Percentiles rank a stretch among this genome's conserved stretches.
phyloP scores from a whole-genome alignment of 805 yeast genomes.

The Lipomyces spencermartinsiae region DNA sequence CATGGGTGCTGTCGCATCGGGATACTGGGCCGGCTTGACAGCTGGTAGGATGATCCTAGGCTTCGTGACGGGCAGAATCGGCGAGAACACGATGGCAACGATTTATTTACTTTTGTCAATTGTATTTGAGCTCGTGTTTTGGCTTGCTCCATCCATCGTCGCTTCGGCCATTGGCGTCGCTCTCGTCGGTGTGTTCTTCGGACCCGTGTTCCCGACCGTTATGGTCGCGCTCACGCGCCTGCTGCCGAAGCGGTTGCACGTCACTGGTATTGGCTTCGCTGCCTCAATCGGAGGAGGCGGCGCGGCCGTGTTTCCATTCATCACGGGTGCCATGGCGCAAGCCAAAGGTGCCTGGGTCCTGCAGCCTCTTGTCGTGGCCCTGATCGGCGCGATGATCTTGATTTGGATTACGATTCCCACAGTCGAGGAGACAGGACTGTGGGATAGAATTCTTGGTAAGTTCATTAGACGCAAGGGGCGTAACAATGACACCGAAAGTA shows the following conservation, averaged over 20 bases:
- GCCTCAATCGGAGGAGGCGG: slow-evolving; percentile 86
- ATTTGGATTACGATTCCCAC: slow-evolving; percentile 31
- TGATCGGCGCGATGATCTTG: slow-evolving; percentile 23
- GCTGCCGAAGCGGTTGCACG: slow-evolving; percentile 65
- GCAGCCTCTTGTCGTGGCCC: slow-evolving; percentile 32
- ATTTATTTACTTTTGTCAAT: slow-evolving; percentile 49
- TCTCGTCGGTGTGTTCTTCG: slow-evolving; percentile 64
- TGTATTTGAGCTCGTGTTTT: slow-evolving; percentile 51
- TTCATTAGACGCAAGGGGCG: slow-evolving; percentile 7
- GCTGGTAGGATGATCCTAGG: slow-evolving; percentile 62
- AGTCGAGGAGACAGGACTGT: slow-evolving; percentile 18
- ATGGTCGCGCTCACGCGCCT: slow-evolving; percentile 67
- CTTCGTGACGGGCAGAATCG: slow-evolving; percentile 46
- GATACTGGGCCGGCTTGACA: slow-evolving; percentile 76
- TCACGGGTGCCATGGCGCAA: slow-evolving; percentile 59
- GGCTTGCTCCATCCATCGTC: slow-evolving; percentile 56
- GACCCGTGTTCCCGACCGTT: slow-evolving; percentile 77
- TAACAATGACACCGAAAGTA: not conserved
- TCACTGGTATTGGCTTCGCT: slow-evolving; percentile 73
- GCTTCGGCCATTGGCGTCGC: slow-evolving; percentile 57
- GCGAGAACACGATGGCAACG: slow-evolving; percentile 48
- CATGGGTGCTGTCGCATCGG: slow-evolving; percentile 70
- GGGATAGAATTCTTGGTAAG: slow-evolving; percentile 14
- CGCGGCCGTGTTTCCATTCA: slow-evolving; percentile 74
- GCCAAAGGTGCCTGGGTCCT: slow-evolving; percentile 32